phyloP scores from a whole-genome alignment of 1,139 yeast genomes.

The Petasospora rhodanensis region DNA sequence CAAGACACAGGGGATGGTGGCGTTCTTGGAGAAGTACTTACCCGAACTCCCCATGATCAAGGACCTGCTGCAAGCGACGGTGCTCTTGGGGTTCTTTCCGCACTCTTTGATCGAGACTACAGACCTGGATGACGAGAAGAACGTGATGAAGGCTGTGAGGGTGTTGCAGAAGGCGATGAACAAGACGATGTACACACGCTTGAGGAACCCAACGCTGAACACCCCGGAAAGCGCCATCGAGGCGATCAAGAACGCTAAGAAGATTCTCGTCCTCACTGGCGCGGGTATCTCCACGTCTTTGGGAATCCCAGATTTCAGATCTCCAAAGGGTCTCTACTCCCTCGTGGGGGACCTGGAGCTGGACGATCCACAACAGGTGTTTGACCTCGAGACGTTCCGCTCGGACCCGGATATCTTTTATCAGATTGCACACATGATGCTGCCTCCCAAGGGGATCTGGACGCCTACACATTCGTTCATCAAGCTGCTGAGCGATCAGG shows the following conservation, averaged over 20 bases:
- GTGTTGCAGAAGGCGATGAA: conserved; percentile 57
- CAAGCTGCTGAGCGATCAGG: conserved; percentile 66
- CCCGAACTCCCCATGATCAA: conserved; percentile 55
- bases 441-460: conserved; percentile 71
- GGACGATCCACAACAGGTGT: conserved; percentile 92
- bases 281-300: conserved; percentile 93
- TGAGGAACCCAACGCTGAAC: conserved; percentile 46
- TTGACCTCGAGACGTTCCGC: conserved; percentile 68
- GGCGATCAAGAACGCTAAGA: conserved; percentile 49
- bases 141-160: conserved; percentile 45
- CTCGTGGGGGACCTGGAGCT: conserved; percentile 67
- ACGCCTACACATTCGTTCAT: conserved; percentile 89
- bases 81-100: conserved; percentile 23
- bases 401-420: conserved; percentile 82
- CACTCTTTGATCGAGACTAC: conserved; percentile 23
- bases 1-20: conserved; percentile 55
- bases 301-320: conserved; percentile 94
- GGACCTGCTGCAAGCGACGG: conserved; percentile 15
- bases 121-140: conserved; percentile 38
- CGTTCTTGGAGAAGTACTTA: conserved; percentile 54
- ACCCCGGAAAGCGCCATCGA: conserved; percentile 59
- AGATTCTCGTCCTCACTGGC: conserved; percentile 81
- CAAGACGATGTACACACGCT: conserved; percentile 51
- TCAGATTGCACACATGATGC: conserved; percentile 79
- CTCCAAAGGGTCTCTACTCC: conserved; percentile 82